Evolutionary conservation across 2,329 filamentous ascomycete genomes (phyloP).

Genomic region (Sclerotinia borealis): DNA sequence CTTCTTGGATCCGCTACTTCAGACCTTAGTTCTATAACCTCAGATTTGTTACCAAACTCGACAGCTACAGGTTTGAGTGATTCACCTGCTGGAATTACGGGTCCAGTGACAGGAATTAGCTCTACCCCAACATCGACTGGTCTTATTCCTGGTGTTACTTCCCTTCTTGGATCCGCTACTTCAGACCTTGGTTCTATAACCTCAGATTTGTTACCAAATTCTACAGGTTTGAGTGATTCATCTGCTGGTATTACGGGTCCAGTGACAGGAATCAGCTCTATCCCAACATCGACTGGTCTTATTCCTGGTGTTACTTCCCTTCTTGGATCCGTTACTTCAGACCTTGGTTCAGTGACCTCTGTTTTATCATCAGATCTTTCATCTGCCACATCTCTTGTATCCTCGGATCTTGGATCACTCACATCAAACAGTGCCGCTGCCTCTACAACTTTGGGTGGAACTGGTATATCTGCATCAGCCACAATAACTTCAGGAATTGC

Average conservation of each 20-base stretch:
- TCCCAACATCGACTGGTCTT: background rate
- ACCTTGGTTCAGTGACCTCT: background rate
- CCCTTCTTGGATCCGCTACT: background rate
- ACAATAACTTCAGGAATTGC: background rate
- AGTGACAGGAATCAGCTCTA: background rate
- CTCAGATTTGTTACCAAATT: background rate
- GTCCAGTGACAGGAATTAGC: background rate
- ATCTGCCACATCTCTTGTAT: too few species aligned
- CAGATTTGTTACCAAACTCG: background rate
- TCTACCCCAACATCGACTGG: background rate
- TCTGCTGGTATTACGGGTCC: slow-evolving; percentile 8
- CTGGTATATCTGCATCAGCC: background rate
- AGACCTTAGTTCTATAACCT: background rate
- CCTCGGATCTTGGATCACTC: background rate
- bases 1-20: slow-evolving; percentile 2
- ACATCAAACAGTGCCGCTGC: background rate
- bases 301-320: background rate
- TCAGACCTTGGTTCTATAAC: background rate
- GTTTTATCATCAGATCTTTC: background rate
- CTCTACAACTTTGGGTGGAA: background rate
- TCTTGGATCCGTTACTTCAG: slow-evolving; percentile 2
- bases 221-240: slow-evolving; percentile 7
- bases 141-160: background rate
- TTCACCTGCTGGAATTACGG: slow-evolving; percentile 8
- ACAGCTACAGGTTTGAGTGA: slow-evolving; percentile 8